A percentile compares a stretch with the other conserved stretches of the same genome.
Evolutionary conservation across 2,329 filamentous ascomycete species (phyloP).

Genomic region (Orbilia oligospora): DNA sequence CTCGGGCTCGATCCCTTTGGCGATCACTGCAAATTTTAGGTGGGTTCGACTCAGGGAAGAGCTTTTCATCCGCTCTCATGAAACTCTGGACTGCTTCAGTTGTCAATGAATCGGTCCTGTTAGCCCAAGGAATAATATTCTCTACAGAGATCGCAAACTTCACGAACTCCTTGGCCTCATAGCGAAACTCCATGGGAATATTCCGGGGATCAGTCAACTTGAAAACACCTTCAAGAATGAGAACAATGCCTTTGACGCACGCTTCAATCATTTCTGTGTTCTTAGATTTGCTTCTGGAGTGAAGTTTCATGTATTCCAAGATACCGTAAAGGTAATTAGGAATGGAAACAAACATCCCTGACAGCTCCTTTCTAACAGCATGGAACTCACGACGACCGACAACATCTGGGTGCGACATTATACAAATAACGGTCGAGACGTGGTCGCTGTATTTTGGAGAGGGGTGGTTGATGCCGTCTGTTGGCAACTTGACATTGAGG

Average conservation of each 20-base stretch:
- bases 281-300: not conserved
- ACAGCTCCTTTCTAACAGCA: conserved; percentile 27
- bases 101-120: conserved; percentile 2
- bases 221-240: conserved; percentile 45
- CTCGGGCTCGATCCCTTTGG: not conserved
- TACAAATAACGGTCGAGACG: conserved; percentile 31
- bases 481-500: conserved; percentile 32
- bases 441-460: conserved; percentile 44
- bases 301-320: conserved; percentile 20
- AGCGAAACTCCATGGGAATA: conserved; percentile 37
- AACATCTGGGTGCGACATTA: conserved; percentile 45
- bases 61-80: conserved; percentile 10
- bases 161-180: conserved; percentile 34
- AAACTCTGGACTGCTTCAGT: not conserved
- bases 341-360: conserved; percentile 13
- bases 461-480: conserved; percentile 31
- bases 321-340: conserved; percentile 51
- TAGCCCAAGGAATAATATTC: not conserved
- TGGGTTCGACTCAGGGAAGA: conserved; percentile 3
- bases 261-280: conserved; percentile 18
- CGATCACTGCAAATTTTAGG: conserved; percentile 15
- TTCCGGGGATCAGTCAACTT: conserved; percentile 26
- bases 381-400: conserved; percentile 23
- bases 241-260: conserved; percentile 12
- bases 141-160: conserved; percentile 32